Evolutionary conservation across 352 stramenopile species (phyloP).

Genomic region (Nothophytophthora sp.): DNA sequence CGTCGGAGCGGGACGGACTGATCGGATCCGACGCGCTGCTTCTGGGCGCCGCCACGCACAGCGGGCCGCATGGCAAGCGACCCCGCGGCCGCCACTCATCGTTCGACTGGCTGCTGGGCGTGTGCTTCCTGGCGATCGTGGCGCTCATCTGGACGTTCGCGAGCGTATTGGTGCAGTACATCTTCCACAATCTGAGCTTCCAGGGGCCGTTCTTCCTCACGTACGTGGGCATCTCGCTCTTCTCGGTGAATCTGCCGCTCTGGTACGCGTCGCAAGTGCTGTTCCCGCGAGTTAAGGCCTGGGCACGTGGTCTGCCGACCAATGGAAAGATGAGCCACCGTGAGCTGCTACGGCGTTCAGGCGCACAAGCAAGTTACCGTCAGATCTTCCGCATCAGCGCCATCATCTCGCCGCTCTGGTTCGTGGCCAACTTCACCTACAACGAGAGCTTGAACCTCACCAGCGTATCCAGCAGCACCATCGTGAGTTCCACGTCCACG

Average conservation of each 20-base stretch:
- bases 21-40: constrained; percentile 22
- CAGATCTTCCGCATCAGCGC: constrained; percentile 54
- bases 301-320: constrained; percentile 35
- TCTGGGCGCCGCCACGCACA: constrained; percentile 14
- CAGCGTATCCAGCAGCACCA: constrained; percentile 94
- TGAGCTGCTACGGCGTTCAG: constrained; percentile 30
- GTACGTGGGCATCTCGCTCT: constrained; percentile 87
- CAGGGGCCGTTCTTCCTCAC: constrained; percentile 89
- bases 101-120: constrained; percentile 71
- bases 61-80: constrained; percentile 5
- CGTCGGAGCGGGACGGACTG: constrained; percentile 22
- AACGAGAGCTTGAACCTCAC: constrained; percentile 92
- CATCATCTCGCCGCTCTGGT: constrained; percentile 93
- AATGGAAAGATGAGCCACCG: constrained; percentile 38
- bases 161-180: constrained; percentile 88
- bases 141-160: constrained; percentile 86
- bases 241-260: constrained; percentile 82
- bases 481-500: constrained; percentile 93
- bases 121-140: constrained; percentile 73
- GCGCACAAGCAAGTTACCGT: constrained; percentile 36
- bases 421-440: constrained; percentile 94
- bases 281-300: constrained; percentile 36
- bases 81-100: constrained; percentile 23
- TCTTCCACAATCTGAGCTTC: constrained; percentile 88
- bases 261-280: constrained; percentile 67